Base-by-base conservation (phyloP, 2,329 filamentous ascomycete species). In the Tolypocladium endophyticum region DNA sequence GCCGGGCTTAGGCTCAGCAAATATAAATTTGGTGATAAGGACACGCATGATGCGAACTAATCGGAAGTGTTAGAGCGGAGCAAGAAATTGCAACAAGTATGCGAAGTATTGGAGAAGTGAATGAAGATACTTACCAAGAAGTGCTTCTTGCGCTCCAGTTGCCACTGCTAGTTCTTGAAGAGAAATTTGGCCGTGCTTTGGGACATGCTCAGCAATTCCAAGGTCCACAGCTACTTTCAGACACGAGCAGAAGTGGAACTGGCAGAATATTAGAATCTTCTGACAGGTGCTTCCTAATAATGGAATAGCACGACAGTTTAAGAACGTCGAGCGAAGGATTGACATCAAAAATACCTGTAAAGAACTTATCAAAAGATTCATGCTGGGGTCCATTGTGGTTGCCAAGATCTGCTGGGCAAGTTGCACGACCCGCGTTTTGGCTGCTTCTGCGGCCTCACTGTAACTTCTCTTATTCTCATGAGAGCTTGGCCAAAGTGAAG, bases 241-340 rank as follows among this genome's bases (percentile, higher is more conserved):
- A 16, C 55, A 56, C 7, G 55, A 56, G 38, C 55, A 56, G 36
- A 56, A 56, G 55, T 56, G 55, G 20, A 56, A 56, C 55, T 56
- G 16, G 18, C 5, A 33, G 30, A 30, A 25, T 36, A 25, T 30
- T 23, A 55, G 52, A n/a, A 9, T n/a, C 52, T 18, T 12, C 11
- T 54, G 28, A 43, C 55, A 39, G 7, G 16, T 35, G 38, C 38
- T 4, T 18, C 12, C 18, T 6, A 7, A 39, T 16, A 18, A 39
- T 39, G 16, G 16, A 39, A 39, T n/a, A n/a, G n/a, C 18, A 20
- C 39, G 18, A 20, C 18, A 8, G 18, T n/a, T 20, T 1, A n/a
- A n/a, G 4, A 14, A 12, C 36, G 38, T 14, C 11, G 14, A 18
- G 16, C 4, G 14, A 18, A 18, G 14, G 12, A 6, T 18, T 16